phyloP scores from a whole-genome alignment of 352 stramenopile species.

The Phytophthora foliorum region DNA sequence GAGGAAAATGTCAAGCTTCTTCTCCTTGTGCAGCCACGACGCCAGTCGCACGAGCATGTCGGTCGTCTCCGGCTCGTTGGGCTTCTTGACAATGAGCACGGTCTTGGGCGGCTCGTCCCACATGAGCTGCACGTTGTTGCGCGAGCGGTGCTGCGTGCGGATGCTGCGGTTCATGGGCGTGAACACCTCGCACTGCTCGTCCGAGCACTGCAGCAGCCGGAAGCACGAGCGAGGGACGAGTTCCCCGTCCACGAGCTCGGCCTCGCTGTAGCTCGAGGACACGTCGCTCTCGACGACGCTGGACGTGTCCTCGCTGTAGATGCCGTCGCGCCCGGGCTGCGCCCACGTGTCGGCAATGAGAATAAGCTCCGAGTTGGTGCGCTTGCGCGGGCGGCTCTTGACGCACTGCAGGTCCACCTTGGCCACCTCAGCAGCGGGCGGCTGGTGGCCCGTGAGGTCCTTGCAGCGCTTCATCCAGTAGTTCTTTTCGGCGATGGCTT shows the following conservation, averaged over 20 bases:
- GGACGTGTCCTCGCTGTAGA: constrained; percentile 75
- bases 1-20: constrained; percentile 75
- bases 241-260: constrained; percentile 37
- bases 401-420: constrained; percentile 56
- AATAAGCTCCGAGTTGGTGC: constrained; percentile 88
- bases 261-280: constrained; percentile 60
- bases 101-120: constrained; percentile 87
- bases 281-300: constrained; percentile 56
- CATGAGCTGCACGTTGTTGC: constrained; percentile 92
- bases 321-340: constrained; percentile 70
- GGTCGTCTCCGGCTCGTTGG: constrained; percentile 82
- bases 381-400: constrained; percentile 64
- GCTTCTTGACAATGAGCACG: constrained; percentile 92
- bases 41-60: constrained; percentile 73
- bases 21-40: constrained; percentile 81
- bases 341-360: constrained; percentile 84
- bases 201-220: constrained; percentile 85
- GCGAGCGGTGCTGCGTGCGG: constrained; percentile 82
- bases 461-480: constrained; percentile 92
- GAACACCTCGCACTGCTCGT: constrained; percentile 91
- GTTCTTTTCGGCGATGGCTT: constrained; percentile 87
- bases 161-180: constrained; percentile 90
- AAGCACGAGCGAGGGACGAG: constrained; percentile 67
- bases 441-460: constrained; percentile 62
- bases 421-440: constrained; percentile 35